phyloP scores from a whole-genome alignment of 2,329 filamentous ascomycete genomes.

The Sporothrix brasiliensis region DNA sequence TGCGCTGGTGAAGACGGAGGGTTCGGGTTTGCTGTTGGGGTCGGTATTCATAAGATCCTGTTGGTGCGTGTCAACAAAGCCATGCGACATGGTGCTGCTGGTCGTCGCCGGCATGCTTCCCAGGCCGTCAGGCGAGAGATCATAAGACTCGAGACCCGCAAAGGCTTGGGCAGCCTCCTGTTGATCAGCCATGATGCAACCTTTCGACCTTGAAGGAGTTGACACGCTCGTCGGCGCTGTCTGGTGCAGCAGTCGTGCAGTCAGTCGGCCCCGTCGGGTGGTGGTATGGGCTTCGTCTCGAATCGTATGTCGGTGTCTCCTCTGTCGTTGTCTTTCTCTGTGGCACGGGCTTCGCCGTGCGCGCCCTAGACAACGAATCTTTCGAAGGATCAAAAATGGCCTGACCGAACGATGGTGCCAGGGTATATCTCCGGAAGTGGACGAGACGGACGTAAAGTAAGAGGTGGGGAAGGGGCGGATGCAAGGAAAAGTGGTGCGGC shows the following conservation, averaged over 20 bases:
- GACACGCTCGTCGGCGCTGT: slow-evolving; percentile 1
- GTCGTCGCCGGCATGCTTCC: slow-evolving; percentile 13
- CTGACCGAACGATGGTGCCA: slow-evolving; percentile 24
- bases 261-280: background rate
- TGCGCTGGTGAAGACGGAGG: no score
- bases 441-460: no score
- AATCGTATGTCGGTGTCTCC: background rate
- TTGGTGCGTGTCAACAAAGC: background rate
- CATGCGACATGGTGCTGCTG: slow-evolving; percentile 1
- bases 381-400: slow-evolving; percentile 29
- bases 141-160: slow-evolving; percentile 36
- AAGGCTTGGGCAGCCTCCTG: slow-evolving; percentile 33
- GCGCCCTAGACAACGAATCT: background rate
- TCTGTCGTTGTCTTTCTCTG: no score
- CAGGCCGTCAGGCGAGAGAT: slow-evolving; percentile 27
- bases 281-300: background rate
- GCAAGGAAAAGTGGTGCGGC: slow-evolving; percentile 28
- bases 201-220: no score
- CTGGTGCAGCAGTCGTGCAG: background rate
- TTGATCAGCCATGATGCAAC: slow-evolving; percentile 34
- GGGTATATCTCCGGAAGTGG: no score
- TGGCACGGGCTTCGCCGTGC: background rate
- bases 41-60: background rate
- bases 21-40: no score
- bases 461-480: no score